phyloP scores from a whole-genome alignment of 129 eudicot species.

The Mikania micrantha region DNA sequence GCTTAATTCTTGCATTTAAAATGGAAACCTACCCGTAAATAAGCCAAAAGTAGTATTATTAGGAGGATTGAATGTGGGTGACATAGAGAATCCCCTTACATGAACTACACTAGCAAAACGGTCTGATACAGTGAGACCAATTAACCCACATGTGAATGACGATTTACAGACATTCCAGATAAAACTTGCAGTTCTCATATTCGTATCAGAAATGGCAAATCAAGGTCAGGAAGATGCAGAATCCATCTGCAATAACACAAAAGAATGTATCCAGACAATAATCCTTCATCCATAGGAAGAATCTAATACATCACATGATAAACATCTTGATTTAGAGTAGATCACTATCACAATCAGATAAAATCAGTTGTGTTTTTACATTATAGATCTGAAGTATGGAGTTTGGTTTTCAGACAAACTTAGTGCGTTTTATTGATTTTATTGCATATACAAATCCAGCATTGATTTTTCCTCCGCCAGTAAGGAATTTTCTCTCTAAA shows the following conservation, averaged over 20 bases:
- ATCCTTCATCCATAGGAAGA: background rate
- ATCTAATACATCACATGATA: background rate
- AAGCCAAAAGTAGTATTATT: slow-evolving; percentile 18
- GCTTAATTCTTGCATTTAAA: background rate
- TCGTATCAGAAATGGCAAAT: slow-evolving; percentile 11
- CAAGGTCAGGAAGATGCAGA: slow-evolving; percentile 14
- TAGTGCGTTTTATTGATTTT: background rate
- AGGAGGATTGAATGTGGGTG: slow-evolving; percentile 81
- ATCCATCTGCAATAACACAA: slow-evolving; percentile 25
- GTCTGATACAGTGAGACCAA: slow-evolving; percentile 74
- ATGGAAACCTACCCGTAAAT: slow-evolving; percentile 29
- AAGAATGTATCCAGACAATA: background rate
- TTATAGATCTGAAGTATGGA: background rate
- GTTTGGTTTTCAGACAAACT: background rate
- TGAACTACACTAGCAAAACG: slow-evolving; percentile 60
- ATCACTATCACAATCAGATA: background rate
- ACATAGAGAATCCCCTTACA: slow-evolving; percentile 78
- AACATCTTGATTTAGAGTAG: background rate
- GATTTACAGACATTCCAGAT: slow-evolving; percentile 54
- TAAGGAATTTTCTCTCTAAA: background rate
- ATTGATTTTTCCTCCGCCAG: background rate
- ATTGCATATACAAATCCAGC: background rate
- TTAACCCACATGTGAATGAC: slow-evolving; percentile 58
- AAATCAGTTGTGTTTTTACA: background rate
- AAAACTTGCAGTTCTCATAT: slow-evolving; percentile 40